Conservation (phyloP, 2,329 filamentous ascomycete species). For the Sporothrix mexicana region DNA sequence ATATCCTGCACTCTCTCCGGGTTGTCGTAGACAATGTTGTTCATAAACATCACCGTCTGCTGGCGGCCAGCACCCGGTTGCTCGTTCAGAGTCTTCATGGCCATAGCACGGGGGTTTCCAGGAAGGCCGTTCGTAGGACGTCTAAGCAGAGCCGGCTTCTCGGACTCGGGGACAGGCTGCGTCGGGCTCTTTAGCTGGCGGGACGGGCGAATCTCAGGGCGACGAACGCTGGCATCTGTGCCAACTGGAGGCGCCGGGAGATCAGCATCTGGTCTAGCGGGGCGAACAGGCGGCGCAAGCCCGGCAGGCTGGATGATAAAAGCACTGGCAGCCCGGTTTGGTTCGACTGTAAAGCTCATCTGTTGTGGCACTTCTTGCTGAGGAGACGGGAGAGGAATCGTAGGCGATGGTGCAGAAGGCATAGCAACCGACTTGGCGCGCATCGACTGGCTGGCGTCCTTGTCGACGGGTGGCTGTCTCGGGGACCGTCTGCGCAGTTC, state of each 20-base stretch:
- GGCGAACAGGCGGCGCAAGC: neutral
- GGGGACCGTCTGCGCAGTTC: conserved; percentile 60
- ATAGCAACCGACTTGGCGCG: neutral
- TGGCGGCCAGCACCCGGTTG: conserved; percentile 45
- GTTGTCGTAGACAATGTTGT: conserved; percentile 62
- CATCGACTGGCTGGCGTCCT: neutral
- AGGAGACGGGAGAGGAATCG: conserved; percentile 27
- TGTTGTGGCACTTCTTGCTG: conserved; percentile 3
- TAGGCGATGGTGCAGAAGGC: conserved; percentile 24
- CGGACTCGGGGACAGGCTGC: conserved; percentile 44
- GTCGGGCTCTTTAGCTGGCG: conserved; percentile 43
- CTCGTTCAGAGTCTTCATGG: conserved; percentile 42
- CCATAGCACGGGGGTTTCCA: conserved; percentile 52
- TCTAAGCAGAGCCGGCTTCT: conserved; percentile 51
- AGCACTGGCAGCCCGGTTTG: conserved; percentile 4
- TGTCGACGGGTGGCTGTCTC: conserved; percentile 43
- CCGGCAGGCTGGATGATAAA: conserved; percentile 8
- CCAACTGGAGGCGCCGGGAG: neutral
- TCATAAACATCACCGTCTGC: conserved; percentile 62
- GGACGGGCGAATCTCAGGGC: conserved; percentile 44
- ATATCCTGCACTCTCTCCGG: conserved; percentile 57
- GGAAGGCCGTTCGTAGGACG: conserved; percentile 56
- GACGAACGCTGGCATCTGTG: neutral
- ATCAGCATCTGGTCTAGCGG: neutral
- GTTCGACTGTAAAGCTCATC: conserved; percentile 1